Evolutionary conservation across 805 yeast genomes (phyloP), one percentile per base, ranked within the genome.

Genomic region (Kodamaea leandrae): DNA sequence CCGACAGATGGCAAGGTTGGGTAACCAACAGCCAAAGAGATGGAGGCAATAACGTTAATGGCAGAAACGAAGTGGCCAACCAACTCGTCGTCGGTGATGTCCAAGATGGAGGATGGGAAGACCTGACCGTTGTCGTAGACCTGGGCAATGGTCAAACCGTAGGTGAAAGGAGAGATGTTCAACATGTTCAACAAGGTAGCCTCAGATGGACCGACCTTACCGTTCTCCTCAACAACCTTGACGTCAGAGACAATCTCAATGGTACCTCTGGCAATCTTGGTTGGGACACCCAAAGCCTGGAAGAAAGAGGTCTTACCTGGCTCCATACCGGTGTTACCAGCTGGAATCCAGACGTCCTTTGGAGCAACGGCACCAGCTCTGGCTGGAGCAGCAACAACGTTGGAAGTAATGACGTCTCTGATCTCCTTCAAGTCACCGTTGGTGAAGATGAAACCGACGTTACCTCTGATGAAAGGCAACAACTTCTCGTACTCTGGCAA

Each of bases 261-360:
- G 78, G 96, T 89, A 93, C 99, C 99, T 86, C 99, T 90, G 76
- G 96, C 93, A 89, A 93, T 93, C 95, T 93, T 93, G 87, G 99
- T 93, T 83, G 99, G 99, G 66, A 93, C 96, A 87, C 98, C 98
- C 66, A 93, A 83, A 70, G 99, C 99, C 83, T 93, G 99, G 98
- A 93, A 93, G 95, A 93, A 93, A 71, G 99, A 93, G 68, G 99
- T 93, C 88, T 93, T 93, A 85, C 98, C 98, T 76, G 99, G 99
- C 80, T 93, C 99, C 96, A 93, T 90, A 86, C 98, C 97, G 62
- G 99, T 93, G 96, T 93, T 93, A 76, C 96, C 95, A 63, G 98
- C 98, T 71, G 95, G 95, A 60, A 93, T 85, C 84, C 82, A 88
- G 66, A 93, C 98, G 68, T 91, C 97, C 72, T 72, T 84, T 73